These are phyloP conservation scores for Leptomonas seymouri DNA, from an alignment of 208 protist genomes.

Conservation along the genomic window DNA sequence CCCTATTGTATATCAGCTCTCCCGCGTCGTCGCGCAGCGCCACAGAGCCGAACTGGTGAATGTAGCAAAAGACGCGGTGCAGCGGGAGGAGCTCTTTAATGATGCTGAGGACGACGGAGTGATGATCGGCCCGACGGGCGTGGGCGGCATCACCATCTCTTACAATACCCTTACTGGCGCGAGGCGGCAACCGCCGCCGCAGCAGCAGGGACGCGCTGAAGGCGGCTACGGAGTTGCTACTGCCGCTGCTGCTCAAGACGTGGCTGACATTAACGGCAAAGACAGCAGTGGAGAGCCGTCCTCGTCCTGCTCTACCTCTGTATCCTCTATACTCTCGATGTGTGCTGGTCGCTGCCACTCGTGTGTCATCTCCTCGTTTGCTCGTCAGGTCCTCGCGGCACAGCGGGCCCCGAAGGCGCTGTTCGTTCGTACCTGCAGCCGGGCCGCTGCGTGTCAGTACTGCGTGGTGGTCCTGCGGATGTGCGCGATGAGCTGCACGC, in stretches of 20 bases:
- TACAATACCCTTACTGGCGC: conserved; percentile 14
- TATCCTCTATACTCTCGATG: conserved; percentile 6
- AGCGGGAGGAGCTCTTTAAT: conserved; percentile 24
- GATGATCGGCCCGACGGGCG: conserved; percentile 21
- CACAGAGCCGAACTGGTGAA: conserved; percentile 37
- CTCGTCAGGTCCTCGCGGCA: conserved; percentile 21
- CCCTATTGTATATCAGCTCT: conserved; percentile 37
- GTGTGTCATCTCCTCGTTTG: conserved; percentile 25
- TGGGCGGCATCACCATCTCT: conserved; percentile 20
- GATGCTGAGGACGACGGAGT: conserved; percentile 17
- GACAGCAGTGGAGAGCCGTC: neutral
- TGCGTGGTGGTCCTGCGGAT: conserved; percentile 20
- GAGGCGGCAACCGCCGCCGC: neutral
- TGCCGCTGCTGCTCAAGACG: neutral
- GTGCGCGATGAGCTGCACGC: conserved; percentile 14
- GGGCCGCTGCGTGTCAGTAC: conserved; percentile 26
- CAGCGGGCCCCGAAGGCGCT: conserved; percentile 28
- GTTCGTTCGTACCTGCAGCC: conserved; percentile 35
- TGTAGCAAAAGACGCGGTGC: conserved; percentile 25
- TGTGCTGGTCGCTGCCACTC: conserved; percentile 15
- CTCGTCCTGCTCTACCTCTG: neutral
- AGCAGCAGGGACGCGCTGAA: neutral
- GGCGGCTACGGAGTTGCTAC: too few species aligned
- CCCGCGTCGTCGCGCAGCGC: conserved; percentile 28
- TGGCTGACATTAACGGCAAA: neutral